Evolutionary conservation across 1,284 basidiomycete genomes (phyloP).

Genomic region (Papiliotrema flavescens): DNA sequence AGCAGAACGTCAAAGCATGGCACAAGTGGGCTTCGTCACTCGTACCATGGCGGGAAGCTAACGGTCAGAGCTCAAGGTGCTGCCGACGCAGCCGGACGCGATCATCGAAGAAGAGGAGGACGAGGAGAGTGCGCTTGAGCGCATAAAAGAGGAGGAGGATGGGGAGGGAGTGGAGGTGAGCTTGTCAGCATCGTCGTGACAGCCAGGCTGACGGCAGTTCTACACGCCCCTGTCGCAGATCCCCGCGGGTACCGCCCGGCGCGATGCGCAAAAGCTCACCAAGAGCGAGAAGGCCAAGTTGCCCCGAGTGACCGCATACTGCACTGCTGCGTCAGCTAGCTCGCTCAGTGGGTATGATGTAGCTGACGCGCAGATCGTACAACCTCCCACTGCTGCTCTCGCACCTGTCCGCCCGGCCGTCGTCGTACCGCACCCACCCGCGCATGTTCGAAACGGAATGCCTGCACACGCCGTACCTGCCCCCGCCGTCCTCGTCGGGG

Average conservation of each 20-base stretch:
- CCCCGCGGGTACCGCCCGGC: conserved; percentile 85
- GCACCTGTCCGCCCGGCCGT: conserved; percentile 77
- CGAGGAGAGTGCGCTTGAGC: conserved; percentile 31
- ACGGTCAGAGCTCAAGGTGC: conserved; percentile 75
- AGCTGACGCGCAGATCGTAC: conserved; percentile 62
- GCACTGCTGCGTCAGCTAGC: conserved; percentile 84
- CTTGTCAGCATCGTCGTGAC: conserved; percentile 4
- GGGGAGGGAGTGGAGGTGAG: conserved; percentile 65
- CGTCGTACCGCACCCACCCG: conserved; percentile 77
- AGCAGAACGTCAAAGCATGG: conserved; percentile 64
- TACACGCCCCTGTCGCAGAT: conserved; percentile 88
- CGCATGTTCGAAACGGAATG: conserved; percentile 54
- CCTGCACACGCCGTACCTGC: conserved; percentile 47
- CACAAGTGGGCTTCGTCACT: conserved; percentile 29
- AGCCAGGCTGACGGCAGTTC: conserved; percentile 53
- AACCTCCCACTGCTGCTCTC: conserved; percentile 79
- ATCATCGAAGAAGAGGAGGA: conserved; percentile 59
- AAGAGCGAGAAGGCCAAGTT: conserved; percentile 91
- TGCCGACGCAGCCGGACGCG: conserved; percentile 81
- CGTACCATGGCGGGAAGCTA: not conserved
- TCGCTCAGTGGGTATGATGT: conserved; percentile 2
- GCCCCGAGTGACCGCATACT: conserved; percentile 92
- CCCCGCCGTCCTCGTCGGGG: conserved; percentile 31
- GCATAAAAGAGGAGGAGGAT: conserved; percentile 30
- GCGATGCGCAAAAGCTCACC: conserved; percentile 83